Percentiles rank a stretch among this genome's conserved stretches.
phyloP scores from a whole-genome alignment of 2,329 filamentous ascomycete genomes.

The Neofusicoccum umdonicola region DNA sequence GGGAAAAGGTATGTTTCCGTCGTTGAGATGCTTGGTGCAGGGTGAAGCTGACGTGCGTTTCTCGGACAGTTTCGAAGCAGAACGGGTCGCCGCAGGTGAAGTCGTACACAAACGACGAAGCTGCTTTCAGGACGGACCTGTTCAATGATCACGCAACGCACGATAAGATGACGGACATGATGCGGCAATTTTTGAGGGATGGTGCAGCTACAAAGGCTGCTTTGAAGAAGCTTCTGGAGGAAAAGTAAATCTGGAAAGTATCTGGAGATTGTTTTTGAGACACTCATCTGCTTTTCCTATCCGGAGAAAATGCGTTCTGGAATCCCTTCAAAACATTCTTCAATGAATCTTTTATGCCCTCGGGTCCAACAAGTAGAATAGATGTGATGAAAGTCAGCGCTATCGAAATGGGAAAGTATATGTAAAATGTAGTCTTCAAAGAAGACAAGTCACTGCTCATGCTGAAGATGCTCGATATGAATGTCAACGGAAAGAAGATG shows the following conservation, averaged over 20 bases:
- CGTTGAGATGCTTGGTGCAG: not conserved
- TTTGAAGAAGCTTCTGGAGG: not conserved
- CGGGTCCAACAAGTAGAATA: no score
- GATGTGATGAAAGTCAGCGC: no score
- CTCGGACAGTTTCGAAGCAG: not conserved
- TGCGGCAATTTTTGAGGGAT: slow-evolving; percentile 3
- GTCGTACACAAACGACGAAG: not conserved
- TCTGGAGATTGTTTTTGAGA: no score
- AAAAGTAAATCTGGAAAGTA: not conserved
- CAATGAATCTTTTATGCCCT: no score
- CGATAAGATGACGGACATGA: slow-evolving; percentile 10
- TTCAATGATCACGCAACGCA: slow-evolving; percentile 6
- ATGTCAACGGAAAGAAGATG: no score
- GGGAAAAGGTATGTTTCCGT: not conserved
- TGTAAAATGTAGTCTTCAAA: no score
- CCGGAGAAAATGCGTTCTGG: no score
- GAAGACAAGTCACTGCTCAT: no score
- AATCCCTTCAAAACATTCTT: no score
- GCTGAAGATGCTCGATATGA: no score
- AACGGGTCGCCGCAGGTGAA: not conserved
- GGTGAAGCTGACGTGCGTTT: not conserved
- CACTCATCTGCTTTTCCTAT: no score
- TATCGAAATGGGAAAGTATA: no score
- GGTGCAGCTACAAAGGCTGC: not conserved
- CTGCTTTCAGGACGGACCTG: not conserved